Percentiles rank a stretch among this genome's conserved stretches.
Evolutionary conservation across 2,329 filamentous ascomycete species (phyloP).

Genomic region (Cyclaneusma minus): DNA sequence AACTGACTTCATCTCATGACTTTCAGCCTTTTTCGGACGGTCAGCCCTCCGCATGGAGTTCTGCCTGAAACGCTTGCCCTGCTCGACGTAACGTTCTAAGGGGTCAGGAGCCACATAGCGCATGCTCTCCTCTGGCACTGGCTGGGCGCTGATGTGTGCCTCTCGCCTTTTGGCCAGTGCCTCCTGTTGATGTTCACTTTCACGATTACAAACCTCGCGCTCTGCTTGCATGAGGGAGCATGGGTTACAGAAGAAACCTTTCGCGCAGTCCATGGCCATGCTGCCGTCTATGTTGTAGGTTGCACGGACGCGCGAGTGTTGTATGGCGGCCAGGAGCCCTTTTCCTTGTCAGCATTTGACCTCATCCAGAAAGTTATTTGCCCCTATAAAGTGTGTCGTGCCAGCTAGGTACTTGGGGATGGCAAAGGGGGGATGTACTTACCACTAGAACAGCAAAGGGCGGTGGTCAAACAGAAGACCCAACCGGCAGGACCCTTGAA

Average conservation of each 20-base stretch:
- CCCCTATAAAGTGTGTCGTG: constrained; percentile 1
- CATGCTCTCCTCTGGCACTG: too few relatives aligned
- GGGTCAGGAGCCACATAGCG: too few relatives aligned
- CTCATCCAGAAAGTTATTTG: background rate
- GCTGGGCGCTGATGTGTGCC: too few relatives aligned
- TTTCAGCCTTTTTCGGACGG: too few relatives aligned
- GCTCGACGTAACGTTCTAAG: too few relatives aligned
- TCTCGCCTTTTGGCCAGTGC: too few relatives aligned
- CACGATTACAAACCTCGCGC: constrained; percentile 25
- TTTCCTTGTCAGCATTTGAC: background rate
- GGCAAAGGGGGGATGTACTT: constrained; percentile 1
- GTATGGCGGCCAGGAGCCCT: constrained; percentile 13
- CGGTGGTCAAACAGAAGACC: constrained; percentile 17
- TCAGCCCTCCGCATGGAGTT: too few relatives aligned
- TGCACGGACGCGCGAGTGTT: constrained; percentile 23
- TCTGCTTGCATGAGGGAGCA: constrained; percentile 28
- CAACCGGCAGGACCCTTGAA: constrained; percentile 25
- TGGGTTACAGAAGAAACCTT: constrained; percentile 23
- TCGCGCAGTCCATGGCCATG: constrained; percentile 18
- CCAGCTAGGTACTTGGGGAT: background rate
- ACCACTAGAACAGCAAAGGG: constrained; percentile 5
- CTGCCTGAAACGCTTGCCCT: too few relatives aligned
- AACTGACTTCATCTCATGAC: too few relatives aligned
- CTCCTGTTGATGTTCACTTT: too few relatives aligned
- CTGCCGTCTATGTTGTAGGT: constrained; percentile 26